These are phyloP conservation scores for Styphnolobium japonicum DNA, from an alignment of 306 rosid species.

Conservation along the genomic window DNA sequence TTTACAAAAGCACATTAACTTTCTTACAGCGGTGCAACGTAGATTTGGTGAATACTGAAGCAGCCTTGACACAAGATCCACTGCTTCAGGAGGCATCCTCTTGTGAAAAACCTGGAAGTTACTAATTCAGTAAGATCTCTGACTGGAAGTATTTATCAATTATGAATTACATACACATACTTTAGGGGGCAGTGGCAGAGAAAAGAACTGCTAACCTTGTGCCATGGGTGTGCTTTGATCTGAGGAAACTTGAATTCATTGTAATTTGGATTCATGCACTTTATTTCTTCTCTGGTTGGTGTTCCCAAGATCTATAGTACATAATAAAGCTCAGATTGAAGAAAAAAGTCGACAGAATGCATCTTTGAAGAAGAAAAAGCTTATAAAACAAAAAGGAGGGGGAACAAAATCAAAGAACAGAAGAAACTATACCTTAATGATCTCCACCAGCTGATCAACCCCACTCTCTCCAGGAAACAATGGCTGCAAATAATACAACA, in stretches of 20 bases:
- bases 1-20: neutral
- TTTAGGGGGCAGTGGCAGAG: neutral
- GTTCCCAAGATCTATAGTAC: slow-evolving; percentile 68
- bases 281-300: slow-evolving; percentile 93
- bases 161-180: neutral
- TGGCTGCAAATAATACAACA: slow-evolving; percentile 49
- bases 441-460: slow-evolving; percentile 81
- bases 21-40: slow-evolving; percentile 89
- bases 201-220: slow-evolving; percentile 57
- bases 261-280: slow-evolving; percentile 95
- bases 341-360: slow-evolving; percentile 4
- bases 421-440: slow-evolving; percentile 50
- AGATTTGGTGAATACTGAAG: slow-evolving; percentile 92
- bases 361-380: slow-evolving; percentile 16
- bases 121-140: slow-evolving; percentile 19
- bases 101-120: slow-evolving; percentile 69
- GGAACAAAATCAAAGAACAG: neutral
- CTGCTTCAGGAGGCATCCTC: slow-evolving; percentile 87
- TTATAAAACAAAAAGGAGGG: neutral
- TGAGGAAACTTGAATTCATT: slow-evolving; percentile 90
- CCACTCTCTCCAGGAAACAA: slow-evolving; percentile 83
- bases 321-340: slow-evolving; percentile 10
- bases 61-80: slow-evolving; percentile 89
- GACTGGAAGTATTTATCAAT: neutral
- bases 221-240: slow-evolving; percentile 97